These are phyloP conservation scores for Cutaneotrichosporon sp. DNA, from an alignment of 1,284 basidiomycete species.

Conservation along the genomic window DNA sequence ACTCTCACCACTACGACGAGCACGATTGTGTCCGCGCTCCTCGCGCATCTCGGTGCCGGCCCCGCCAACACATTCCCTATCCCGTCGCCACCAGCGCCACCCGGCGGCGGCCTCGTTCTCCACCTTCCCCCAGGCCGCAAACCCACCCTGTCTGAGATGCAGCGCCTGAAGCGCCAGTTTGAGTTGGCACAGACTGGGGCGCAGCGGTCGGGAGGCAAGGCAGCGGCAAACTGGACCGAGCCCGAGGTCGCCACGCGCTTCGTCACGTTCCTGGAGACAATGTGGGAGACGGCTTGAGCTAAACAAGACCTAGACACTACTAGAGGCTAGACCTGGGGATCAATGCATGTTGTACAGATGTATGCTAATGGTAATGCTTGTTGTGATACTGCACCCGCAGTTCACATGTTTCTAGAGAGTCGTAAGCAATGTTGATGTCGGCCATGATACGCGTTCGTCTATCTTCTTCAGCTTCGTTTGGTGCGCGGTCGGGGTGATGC, in stretches of 20 bases:
- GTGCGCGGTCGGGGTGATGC: slow-evolving; percentile 15
- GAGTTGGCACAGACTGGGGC: slow-evolving; percentile 79
- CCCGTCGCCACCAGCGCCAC: slow-evolving; percentile 54
- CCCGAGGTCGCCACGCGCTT: slow-evolving; percentile 68
- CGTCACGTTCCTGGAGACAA: slow-evolving; percentile 68
- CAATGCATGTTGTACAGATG: slow-evolving; percentile 5
- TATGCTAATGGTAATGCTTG: not conserved
- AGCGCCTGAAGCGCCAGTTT: slow-evolving; percentile 81
- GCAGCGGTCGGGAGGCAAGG: slow-evolving; percentile 74
- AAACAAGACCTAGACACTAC: not conserved
- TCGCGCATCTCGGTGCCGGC: slow-evolving; percentile 55
- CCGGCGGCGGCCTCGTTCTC: slow-evolving; percentile 18
- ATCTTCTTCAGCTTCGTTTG: not conserved
- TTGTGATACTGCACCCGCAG: slow-evolving; percentile 2
- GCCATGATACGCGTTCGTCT: slow-evolving; percentile 1
- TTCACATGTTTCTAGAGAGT: slow-evolving; percentile 11
- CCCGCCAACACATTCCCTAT: slow-evolving; percentile 54
- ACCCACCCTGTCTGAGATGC: slow-evolving; percentile 74
- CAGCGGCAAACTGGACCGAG: slow-evolving; percentile 74
- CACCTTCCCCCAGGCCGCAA: slow-evolving; percentile 62
- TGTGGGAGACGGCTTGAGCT: slow-evolving; percentile 45
- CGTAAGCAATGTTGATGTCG: slow-evolving; percentile 14
- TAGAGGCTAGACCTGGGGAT: not conserved
- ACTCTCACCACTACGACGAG: slow-evolving; percentile 67
- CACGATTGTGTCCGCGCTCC: slow-evolving; percentile 61